phyloP scores from a whole-genome alignment of 306 rosid genomes.

The Citrullus mucosospermus region DNA sequence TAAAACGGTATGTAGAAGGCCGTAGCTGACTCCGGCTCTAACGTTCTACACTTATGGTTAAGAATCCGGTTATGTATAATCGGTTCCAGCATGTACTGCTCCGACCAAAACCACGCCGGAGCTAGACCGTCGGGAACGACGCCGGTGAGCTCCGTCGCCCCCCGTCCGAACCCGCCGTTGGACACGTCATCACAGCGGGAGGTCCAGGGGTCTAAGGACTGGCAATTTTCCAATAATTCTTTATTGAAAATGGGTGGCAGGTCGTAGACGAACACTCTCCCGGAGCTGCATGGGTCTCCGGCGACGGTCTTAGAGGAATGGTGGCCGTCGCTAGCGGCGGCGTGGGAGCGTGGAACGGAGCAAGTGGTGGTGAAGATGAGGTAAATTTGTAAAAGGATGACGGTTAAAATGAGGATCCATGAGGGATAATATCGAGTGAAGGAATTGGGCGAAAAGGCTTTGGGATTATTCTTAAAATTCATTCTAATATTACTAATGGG shows the following conservation, averaged over 20 bases:
- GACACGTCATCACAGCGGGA: conserved; percentile 57
- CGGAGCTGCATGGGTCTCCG: conserved; percentile 1
- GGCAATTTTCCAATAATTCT: background rate
- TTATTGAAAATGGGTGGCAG: background rate
- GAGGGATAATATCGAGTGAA: background rate
- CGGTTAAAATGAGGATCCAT: background rate
- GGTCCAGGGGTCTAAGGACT: conserved; percentile 42
- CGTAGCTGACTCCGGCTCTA: conserved; percentile 13
- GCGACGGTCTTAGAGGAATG: background rate
- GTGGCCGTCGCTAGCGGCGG: background rate
- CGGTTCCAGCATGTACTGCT: conserved; percentile 6
- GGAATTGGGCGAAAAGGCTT: background rate
- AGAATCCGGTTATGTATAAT: conserved; percentile 4
- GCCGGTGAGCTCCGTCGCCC: conserved; percentile 26
- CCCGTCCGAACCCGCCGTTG: conserved; percentile 47
- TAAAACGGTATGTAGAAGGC: conserved; percentile 14
- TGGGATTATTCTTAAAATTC: background rate
- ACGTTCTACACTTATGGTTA: background rate
- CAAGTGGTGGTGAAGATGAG: background rate
- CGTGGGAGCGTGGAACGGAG: background rate
- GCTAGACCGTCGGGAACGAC: conserved; percentile 37
- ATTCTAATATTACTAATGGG: background rate
- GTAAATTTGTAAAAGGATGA: background rate
- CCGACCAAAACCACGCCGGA: conserved; percentile 81
- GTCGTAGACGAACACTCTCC: background rate